Base-by-base conservation (phyloP, 1,284 basidiomycete genomes). In the Inonotus hispidus region DNA sequence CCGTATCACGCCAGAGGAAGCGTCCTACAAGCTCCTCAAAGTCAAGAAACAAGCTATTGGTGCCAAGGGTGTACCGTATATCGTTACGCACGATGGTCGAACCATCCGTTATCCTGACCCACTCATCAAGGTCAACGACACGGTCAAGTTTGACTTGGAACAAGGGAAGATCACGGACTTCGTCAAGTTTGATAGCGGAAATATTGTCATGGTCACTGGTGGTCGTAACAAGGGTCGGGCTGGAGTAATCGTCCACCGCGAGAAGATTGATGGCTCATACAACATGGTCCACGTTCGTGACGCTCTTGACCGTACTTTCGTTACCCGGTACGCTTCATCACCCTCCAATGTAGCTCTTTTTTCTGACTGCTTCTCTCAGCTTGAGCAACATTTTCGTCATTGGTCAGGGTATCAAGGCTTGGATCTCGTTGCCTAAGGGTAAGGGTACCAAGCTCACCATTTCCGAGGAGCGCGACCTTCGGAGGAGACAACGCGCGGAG, bases 31-130 rank as follows among this genome's bases (percentile, higher is more conserved):
- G 81, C 94, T 99, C 72, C 84, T 92, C 77, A 99, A 99, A 79
- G 96, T 99, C 70, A 87, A 87, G 76, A 90, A 90, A 73, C 88
- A 95, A 59, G 93, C 94, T 68, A 80, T 99, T 69, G 96, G 97
- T 67, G 84, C 88, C 70, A 92, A 93, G 75, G 95, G 95, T 73
- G 95, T 99, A 59, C 97, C 96, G 61, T 89, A 95, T 82, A 82
- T 99, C 69, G 93, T 98, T 78, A 98, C 96, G 70, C 96, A 99
- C 82, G 97, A 99, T 73, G 96, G 97, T 65, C 94, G 96, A 74
- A 99, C 96, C 68, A 97, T 99, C 80, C 96, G 96, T 70, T 99
- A 98, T 84, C 96, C 97, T 68, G 96, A 99, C 78, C 96, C 97
- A 53, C 73, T 79, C 69, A 95, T 99, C 85, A 89, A 85, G 75